A percentile compares a stretch with the other conserved stretches of the same genome.
These are phyloP conservation scores for Selenicereus undatus DNA, from an alignment of 148 eudicot species.

Conservation along the genomic window DNA sequence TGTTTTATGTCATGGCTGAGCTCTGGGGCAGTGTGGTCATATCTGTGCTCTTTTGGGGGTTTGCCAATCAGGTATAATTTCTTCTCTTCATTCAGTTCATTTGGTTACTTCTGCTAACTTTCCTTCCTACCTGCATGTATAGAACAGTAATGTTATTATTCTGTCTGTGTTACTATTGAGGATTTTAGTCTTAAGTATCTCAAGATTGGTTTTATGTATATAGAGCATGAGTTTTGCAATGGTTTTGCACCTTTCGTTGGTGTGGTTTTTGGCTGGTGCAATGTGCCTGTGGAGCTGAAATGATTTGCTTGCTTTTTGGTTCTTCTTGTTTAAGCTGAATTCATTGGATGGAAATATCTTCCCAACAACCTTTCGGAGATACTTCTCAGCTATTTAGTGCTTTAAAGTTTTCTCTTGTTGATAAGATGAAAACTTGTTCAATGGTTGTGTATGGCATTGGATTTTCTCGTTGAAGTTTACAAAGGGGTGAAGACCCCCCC, in stretches of 20 bases:
- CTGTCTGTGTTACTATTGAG: background rate
- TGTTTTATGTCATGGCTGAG: constrained; percentile 99
- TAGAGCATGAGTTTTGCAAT: background rate
- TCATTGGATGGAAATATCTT: background rate
- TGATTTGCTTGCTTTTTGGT: background rate
- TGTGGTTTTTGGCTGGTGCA: background rate
- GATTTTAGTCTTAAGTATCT: background rate
- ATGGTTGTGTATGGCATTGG: background rate
- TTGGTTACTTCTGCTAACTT: background rate
- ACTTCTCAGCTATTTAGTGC: background rate
- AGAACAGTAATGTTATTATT: background rate
- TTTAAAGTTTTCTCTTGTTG: background rate
- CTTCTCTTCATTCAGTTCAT: background rate
- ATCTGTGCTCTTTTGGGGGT: constrained; percentile 98
- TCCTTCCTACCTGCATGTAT: background rate
- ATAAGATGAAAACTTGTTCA: background rate
- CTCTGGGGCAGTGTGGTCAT: constrained; percentile 99
- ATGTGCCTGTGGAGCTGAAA: background rate
- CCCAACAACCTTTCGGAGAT: background rate
- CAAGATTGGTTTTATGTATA: background rate
- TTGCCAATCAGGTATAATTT: constrained; percentile 92
- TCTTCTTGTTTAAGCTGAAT: background rate
- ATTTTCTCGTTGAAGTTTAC: background rate
- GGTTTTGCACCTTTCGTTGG: background rate
- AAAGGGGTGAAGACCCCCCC: background rate